phyloP scores from a whole-genome alignment of 2,329 filamentous ascomycete species.

The Epichloe elymi region DNA sequence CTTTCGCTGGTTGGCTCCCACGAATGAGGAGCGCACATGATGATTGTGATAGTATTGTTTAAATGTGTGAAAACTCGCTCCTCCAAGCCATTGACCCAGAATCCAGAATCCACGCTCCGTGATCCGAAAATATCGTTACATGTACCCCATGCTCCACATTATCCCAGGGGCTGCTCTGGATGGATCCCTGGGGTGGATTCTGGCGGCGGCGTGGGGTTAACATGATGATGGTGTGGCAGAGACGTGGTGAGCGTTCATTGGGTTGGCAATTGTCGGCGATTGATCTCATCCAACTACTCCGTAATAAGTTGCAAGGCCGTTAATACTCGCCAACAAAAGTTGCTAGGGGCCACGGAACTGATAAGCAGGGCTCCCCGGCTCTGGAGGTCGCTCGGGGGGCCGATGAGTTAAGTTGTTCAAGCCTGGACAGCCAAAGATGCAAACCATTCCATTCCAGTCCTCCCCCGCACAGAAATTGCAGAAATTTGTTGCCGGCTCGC shows the following conservation, averaged over 20 bases:
- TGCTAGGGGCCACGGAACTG: not conserved
- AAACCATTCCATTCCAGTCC: not conserved
- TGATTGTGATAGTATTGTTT: not conserved
- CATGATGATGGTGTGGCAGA: constrained; percentile 17
- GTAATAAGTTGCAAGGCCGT: not conserved
- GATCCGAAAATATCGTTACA: constrained; percentile 3
- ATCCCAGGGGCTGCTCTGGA: not conserved
- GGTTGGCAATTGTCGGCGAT: constrained; percentile 10
- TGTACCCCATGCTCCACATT: not conserved
- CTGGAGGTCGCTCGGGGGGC: not conserved
- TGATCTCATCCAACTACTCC: not conserved
- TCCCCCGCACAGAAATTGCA: not conserved
- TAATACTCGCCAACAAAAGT: constrained; percentile 2
- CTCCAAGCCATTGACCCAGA: not conserved
- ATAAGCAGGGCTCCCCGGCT: constrained; percentile 3
- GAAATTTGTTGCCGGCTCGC: not conserved
- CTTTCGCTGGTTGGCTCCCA: not conserved
- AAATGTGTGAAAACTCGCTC: not conserved
- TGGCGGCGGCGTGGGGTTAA: constrained; percentile 13
- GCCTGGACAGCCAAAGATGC: not conserved
- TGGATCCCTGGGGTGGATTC: constrained; percentile 4
- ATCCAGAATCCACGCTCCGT: constrained; percentile 3
- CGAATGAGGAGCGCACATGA: not conserved
- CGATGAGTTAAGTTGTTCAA: constrained; percentile 4
- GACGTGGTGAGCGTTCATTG: constrained; percentile 24